Base-by-base conservation (phyloP, 495 filamentous ascomycete species). In the Hyaloscypha finlandica region DNA sequence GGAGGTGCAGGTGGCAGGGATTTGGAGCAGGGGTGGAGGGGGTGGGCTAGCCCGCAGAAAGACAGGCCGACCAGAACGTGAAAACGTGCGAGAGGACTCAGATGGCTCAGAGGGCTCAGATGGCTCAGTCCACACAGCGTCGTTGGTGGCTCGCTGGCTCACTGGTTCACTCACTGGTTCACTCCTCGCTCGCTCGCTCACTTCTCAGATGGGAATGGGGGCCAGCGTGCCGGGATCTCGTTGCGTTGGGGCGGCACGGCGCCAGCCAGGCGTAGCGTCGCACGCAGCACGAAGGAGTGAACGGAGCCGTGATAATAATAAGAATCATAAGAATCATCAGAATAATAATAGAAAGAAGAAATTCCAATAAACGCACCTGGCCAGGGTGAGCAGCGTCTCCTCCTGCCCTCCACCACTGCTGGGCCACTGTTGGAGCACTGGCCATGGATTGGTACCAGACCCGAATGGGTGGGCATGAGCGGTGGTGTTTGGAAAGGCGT, bases 21-120 rank as follows among this genome's bases (percentile, higher is more conserved):
- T 55, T 59, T 29, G 14, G 22, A 54, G 55, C 67, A 69, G 56
- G 55, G 61, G 45, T 53, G 20, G 30, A 51, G 2, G 59, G 5
- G 39, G 33, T 45, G 39, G 33, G n/a, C n/a, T 16, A 53, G 51
- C 8, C 22, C 2, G 51, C 20, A 19, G 8, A 39, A 1, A 30
- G 6, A 29, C 35, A 48, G n/a, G 35, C 39, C n/a, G 37, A n/a
- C 30, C 25, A 12, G 3, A 48, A 8, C 6, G 45, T 14, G 25
- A 53, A 42, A 32, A 33, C 19, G n/a, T 59, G 55, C 20, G n/a
- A 33, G 63, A 64, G 33, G 53, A 48, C 42, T 14, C 42, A 48
- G 42, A 16, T 14, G 42, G 42, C 16, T 48, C 0, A 14, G 35
- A 37, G 1, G 35, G 35, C 35, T 37, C 25, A 25, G 25, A 25